Conservation (phyloP, 257 asterid genomes). For the Salvia hispanica region DNA sequence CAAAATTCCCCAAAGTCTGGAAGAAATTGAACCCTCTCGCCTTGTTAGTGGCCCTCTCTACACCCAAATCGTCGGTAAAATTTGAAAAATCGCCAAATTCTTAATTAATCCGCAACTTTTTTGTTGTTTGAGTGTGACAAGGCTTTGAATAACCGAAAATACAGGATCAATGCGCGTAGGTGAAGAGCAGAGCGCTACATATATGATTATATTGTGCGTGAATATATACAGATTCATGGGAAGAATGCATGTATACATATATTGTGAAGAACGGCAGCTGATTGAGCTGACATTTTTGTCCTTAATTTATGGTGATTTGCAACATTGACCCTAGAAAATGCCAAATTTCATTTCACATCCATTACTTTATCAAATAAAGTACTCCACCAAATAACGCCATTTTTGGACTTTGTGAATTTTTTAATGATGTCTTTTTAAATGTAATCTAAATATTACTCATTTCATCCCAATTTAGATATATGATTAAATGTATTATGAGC, state of each 20-base stretch:
- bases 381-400: too few relatives aligned
- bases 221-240: constrained; percentile 3
- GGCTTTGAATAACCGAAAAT: constrained; percentile 24
- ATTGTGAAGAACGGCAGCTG: constrained; percentile 14
- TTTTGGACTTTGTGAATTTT: too few relatives aligned
- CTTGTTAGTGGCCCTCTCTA: constrained; percentile 19
- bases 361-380: too few relatives aligned
- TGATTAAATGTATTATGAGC: too few relatives aligned
- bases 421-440: too few relatives aligned
- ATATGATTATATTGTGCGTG: too few relatives aligned
- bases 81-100: not conserved
- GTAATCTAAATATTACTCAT: too few relatives aligned
- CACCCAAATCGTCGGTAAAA: constrained; percentile 9
- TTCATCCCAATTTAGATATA: too few relatives aligned
- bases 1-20: constrained; percentile 12
- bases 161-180: constrained; percentile 34
- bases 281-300: constrained; percentile 30
- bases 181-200: not conserved
- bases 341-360: too few relatives aligned
- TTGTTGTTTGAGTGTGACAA: not conserved
- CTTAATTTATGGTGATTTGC: not conserved
- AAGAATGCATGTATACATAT: constrained; percentile 29
- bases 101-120: not conserved
- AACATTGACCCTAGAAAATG: too few relatives aligned
- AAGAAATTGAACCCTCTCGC: constrained; percentile 14